Conservation (phyloP, 23 red algal genomes). For the Gracilaria domingensis region DNA sequence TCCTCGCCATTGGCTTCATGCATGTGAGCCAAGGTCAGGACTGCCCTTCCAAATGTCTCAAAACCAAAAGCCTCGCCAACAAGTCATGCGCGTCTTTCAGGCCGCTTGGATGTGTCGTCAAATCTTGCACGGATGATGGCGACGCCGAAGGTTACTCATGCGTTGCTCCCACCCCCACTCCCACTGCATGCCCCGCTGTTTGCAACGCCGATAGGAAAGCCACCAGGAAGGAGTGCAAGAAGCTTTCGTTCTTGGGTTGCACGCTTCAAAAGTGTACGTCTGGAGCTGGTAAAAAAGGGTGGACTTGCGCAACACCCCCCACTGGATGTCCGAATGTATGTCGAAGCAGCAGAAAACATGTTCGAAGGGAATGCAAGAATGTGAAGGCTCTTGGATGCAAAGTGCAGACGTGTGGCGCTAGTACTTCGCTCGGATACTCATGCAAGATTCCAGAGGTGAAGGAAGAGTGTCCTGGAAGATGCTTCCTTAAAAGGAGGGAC, state of each 20-base stretch:
- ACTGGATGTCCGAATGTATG: constrained; percentile 18
- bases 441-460: constrained; percentile 1
- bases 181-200: not conserved
- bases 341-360: not conserved
- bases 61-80: too few relatives aligned
- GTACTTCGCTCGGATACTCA: constrained; percentile 1
- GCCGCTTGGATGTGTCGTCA: not conserved
- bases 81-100: too few relatives aligned
- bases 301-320: not conserved
- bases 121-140: not conserved
- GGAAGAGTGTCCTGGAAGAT: constrained; percentile 9
- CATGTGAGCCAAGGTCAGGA: too few relatives aligned
- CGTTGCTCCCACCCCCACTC: constrained; percentile 2
- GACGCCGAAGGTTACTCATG: constrained; percentile 1
- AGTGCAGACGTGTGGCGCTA: constrained; percentile 11
- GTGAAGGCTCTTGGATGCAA: constrained; percentile 24
- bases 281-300: not conserved
- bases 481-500: constrained; percentile 6
- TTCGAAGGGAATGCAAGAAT: constrained; percentile 20
- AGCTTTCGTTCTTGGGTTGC: not conserved
- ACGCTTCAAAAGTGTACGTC: not conserved
- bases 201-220: not conserved
- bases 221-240: not conserved
- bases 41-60: too few relatives aligned
- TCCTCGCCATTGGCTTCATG: too few relatives aligned